Conservation (phyloP, 768 basidiomycete species). For the Suillus fuscotomentosus region DNA sequence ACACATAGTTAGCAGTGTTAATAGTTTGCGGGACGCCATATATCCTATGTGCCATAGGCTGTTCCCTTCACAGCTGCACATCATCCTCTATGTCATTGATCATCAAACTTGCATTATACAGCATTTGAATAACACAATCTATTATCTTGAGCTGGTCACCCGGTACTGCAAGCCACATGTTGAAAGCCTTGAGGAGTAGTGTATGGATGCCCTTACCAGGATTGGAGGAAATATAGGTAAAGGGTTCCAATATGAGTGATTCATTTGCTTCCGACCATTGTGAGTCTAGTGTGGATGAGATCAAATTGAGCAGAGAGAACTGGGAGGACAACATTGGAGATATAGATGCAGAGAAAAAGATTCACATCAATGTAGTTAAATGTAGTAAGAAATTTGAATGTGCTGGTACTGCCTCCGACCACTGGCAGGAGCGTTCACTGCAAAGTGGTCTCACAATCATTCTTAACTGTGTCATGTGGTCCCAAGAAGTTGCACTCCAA, state of each 20-base stretch:
- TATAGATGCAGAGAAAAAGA: neutral
- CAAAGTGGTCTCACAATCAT: neutral
- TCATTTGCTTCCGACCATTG: constrained; percentile 36
- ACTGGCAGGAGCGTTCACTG: neutral
- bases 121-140: constrained; percentile 82
- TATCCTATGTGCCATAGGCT: constrained; percentile 90
- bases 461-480: neutral
- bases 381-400: neutral
- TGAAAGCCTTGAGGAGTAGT: constrained; percentile 89
- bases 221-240: constrained; percentile 74
- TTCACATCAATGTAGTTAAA: neutral
- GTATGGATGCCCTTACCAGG: constrained; percentile 93
- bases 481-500: neutral
- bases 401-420: neutral
- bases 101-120: constrained; percentile 94
- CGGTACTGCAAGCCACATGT: constrained; percentile 86
- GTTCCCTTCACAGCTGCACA: constrained; percentile 80
- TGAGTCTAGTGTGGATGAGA: neutral
- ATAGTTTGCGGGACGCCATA: constrained; percentile 97
- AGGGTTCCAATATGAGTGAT: constrained; percentile 73
- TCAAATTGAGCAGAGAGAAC: neutral
- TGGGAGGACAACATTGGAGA: neutral
- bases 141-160: constrained; percentile 68
- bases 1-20: constrained; percentile 96
- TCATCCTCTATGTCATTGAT: constrained; percentile 95